Conservation (phyloP, 352 stramenopile genomes). For the Globisporangium solare region DNA sequence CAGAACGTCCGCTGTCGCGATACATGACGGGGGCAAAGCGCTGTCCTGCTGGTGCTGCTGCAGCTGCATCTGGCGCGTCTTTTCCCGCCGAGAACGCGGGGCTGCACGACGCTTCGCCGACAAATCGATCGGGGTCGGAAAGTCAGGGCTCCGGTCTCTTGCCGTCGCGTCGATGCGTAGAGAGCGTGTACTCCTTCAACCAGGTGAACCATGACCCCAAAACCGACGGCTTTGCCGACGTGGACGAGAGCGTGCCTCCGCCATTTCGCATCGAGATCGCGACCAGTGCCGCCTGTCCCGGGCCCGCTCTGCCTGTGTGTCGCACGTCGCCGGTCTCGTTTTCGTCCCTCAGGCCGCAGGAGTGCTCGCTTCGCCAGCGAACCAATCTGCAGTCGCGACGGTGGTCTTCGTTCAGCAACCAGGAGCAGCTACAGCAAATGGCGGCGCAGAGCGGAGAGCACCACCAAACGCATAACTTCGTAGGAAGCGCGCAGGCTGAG, state of each 20-base stretch:
- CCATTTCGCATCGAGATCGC: conserved; percentile 82
- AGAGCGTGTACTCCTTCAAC: conserved; percentile 40
- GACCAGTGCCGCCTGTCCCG: conserved; percentile 31
- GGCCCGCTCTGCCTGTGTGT: neutral
- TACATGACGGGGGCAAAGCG: conserved; percentile 71
- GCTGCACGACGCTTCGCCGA: neutral
- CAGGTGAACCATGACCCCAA: conserved; percentile 69
- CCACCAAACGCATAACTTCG: conserved; percentile 1
- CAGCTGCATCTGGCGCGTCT: too few species aligned
- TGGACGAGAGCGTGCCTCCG: conserved; percentile 73
- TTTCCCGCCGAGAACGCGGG: too few species aligned
- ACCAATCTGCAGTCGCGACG: conserved; percentile 22
- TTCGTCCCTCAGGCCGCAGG: neutral
- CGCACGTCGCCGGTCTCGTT: neutral
- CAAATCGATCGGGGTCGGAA: conserved; percentile 1
- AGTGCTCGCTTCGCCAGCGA: conserved; percentile 5
- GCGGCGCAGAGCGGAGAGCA: neutral
- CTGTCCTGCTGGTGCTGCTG: too few species aligned
- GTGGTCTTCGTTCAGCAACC: conserved; percentile 39
- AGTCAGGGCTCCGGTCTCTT: conserved; percentile 4
- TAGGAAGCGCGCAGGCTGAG: neutral
- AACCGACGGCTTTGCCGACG: conserved; percentile 71
- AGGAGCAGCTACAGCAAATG: conserved; percentile 25
- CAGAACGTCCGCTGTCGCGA: conserved; percentile 56
- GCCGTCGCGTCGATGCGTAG: conserved; percentile 36